Conservation (phyloP, 1,284 basidiomycete species). For the Leccinum laetum region DNA sequence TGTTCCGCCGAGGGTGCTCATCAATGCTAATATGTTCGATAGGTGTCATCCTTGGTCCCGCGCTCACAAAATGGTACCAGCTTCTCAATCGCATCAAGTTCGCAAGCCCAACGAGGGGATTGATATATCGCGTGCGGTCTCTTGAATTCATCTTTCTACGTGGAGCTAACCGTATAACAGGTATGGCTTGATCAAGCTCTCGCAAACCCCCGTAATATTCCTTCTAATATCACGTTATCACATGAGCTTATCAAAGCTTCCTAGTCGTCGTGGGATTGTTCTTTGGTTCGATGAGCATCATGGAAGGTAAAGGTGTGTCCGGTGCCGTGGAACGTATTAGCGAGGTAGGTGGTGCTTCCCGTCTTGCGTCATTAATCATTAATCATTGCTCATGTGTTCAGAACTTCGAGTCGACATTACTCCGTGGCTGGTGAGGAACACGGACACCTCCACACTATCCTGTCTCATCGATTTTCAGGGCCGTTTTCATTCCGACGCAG, state of each 20-base stretch:
- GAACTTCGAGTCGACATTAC: slow-evolving; percentile 68
- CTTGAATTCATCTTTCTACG: background rate
- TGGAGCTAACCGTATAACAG: slow-evolving; percentile 34
- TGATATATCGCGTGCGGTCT: slow-evolving; percentile 57
- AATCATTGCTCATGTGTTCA: slow-evolving; percentile 23
- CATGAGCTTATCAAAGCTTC: background rate
- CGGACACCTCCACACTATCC: background rate
- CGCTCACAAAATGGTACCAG: slow-evolving; percentile 71
- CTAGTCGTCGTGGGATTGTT: slow-evolving; percentile 69
- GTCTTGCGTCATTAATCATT: background rate
- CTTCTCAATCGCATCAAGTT: slow-evolving; percentile 66
- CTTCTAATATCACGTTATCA: background rate
- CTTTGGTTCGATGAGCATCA: slow-evolving; percentile 70
- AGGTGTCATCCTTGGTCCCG: slow-evolving; percentile 73
- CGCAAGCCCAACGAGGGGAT: slow-evolving; percentile 51
- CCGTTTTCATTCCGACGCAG: slow-evolving; percentile 80
- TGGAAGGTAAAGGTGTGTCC: slow-evolving; percentile 64
- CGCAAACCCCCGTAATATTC: slow-evolving; percentile 57
- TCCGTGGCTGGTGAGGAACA: slow-evolving; percentile 66
- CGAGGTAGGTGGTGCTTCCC: slow-evolving; percentile 39
- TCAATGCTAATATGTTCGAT: slow-evolving; percentile 1
- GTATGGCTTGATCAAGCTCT: slow-evolving; percentile 75
- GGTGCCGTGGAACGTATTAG: slow-evolving; percentile 57
- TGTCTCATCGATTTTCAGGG: slow-evolving; percentile 40
- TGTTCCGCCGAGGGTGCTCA: slow-evolving; percentile 3